phyloP scores from a whole-genome alignment of 306 rosid genomes.

The Hylodesmum podocarpum region DNA sequence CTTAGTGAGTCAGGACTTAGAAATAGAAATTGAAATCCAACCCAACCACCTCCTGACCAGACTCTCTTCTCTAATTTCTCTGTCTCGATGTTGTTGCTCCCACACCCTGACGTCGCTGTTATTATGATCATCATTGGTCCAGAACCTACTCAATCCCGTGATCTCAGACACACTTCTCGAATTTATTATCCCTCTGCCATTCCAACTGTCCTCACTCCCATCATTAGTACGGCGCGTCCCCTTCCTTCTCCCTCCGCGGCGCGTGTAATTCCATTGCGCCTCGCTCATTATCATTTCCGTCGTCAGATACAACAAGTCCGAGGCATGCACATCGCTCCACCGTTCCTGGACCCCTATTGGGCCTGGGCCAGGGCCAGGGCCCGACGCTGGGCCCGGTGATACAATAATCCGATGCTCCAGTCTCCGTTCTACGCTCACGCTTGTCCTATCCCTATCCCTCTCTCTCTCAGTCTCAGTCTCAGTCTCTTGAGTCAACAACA shows the following conservation, averaged over 20 bases:
- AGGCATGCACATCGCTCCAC: constrained; percentile 83
- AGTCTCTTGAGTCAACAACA: constrained; percentile 36
- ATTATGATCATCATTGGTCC: background rate
- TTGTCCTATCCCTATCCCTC: background rate
- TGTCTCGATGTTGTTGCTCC: background rate
- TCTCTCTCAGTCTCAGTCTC: no score
- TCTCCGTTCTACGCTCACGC: constrained; percentile 39
- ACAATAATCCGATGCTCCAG: constrained; percentile 80
- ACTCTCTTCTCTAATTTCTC: constrained; percentile 28
- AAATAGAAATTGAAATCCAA: no score
- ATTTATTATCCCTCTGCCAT: constrained; percentile 52
- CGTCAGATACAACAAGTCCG: constrained; percentile 68
- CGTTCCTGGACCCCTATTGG: constrained; percentile 34
- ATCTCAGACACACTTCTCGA: constrained; percentile 79
- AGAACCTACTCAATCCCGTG: constrained; percentile 69
- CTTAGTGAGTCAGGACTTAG: background rate
- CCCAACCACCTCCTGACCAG: constrained; percentile 49
- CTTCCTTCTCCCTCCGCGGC: background rate
- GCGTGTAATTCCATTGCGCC: constrained; percentile 14
- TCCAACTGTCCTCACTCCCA: constrained; percentile 36
- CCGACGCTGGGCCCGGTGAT: constrained; percentile 45
- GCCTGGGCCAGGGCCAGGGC: background rate
- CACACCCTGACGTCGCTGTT: background rate
- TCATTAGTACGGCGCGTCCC: background rate
- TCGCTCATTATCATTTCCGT: constrained; percentile 69